These are phyloP conservation scores for Dacryopinax primogenitus DNA, from an alignment of 768 basidiomycete genomes.

Conservation along the genomic window DNA sequence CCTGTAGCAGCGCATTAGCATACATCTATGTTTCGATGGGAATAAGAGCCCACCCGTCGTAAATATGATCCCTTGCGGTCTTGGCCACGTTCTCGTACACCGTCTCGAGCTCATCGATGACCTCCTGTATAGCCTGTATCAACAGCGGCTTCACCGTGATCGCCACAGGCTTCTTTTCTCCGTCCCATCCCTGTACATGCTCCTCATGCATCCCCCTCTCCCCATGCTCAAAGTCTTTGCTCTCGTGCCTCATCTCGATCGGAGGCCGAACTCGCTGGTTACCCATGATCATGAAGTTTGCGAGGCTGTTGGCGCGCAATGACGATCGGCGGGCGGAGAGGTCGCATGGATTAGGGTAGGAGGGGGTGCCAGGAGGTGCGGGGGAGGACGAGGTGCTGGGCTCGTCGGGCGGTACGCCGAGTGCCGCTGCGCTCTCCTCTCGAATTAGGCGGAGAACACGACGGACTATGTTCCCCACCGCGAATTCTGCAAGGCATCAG, in stretches of 20 bases:
- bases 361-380: background rate
- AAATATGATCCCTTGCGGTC: conserved; percentile 89
- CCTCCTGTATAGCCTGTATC: conserved; percentile 94
- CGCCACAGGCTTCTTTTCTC: conserved; percentile 3
- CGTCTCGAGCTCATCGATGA: conserved; percentile 88
- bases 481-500: conserved; percentile 52
- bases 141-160: conserved; percentile 67
- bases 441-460: conserved; percentile 87
- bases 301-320: conserved; percentile 9
- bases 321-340: conserved; percentile 7
- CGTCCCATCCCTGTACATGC: conserved; percentile 10
- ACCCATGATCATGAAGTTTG: conserved; percentile 6
- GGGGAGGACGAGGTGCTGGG: conserved; percentile 23
- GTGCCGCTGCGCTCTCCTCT: conserved; percentile 85
- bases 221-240: conserved; percentile 16
- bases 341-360: background rate
- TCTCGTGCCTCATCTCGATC: background rate
- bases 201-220: conserved; percentile 25
- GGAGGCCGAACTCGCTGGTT: conserved; percentile 1
- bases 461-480: conserved; percentile 87
- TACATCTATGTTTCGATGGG: background rate
- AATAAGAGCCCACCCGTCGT: conserved; percentile 68
- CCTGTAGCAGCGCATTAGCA: conserved; percentile 38
- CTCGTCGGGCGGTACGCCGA: conserved; percentile 33
- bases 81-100: conserved; percentile 91